A percentile compares a stretch with the other conserved stretches of the same genome.
Evolutionary conservation across 805 yeast genomes (phyloP).

Genomic region (Debaryomyces maramus): DNA sequence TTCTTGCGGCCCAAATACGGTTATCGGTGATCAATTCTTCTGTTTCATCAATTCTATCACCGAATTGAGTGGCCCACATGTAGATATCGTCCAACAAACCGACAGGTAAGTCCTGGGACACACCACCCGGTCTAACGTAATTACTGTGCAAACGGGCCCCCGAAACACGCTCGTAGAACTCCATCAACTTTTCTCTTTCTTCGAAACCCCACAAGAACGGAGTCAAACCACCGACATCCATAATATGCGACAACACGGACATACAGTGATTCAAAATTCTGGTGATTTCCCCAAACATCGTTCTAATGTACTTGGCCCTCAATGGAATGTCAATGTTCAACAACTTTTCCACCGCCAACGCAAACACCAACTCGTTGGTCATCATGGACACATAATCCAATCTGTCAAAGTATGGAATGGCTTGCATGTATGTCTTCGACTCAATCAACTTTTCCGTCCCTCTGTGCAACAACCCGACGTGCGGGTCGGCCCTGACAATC

Average conservation of each 20-base stretch:
- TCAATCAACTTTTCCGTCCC: slow-evolving; percentile 90
- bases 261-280: slow-evolving; percentile 80
- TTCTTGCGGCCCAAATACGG: slow-evolving; percentile 90
- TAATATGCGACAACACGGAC: slow-evolving; percentile 84
- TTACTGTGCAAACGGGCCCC: slow-evolving; percentile 91
- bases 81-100: slow-evolving; percentile 87
- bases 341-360: slow-evolving; percentile 81
- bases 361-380: slow-evolving; percentile 86
- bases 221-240: slow-evolving; percentile 93
- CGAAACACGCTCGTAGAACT: slow-evolving; percentile 84
- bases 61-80: slow-evolving; percentile 96
- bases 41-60: slow-evolving; percentile 87
- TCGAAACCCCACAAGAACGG: slow-evolving; percentile 95
- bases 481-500: slow-evolving; percentile 84
- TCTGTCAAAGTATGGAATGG: slow-evolving; percentile 85
- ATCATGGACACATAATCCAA: slow-evolving; percentile 84
- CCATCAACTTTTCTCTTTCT: slow-evolving; percentile 91
- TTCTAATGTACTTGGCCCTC: slow-evolving; percentile 82
- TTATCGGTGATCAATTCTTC: slow-evolving; percentile 88
- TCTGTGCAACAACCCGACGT: slow-evolving; percentile 82
- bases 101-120: slow-evolving; percentile 80
- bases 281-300: slow-evolving; percentile 84
- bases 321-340: slow-evolving; percentile 82
- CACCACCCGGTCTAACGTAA: slow-evolving; percentile 91
- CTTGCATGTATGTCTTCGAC: slow-evolving; percentile 82